A percentile compares a stretch with the other conserved stretches of the same genome.
These are phyloP conservation scores for Primulina huaijiensis DNA, from an alignment of 257 asterid species.

Conservation along the genomic window DNA sequence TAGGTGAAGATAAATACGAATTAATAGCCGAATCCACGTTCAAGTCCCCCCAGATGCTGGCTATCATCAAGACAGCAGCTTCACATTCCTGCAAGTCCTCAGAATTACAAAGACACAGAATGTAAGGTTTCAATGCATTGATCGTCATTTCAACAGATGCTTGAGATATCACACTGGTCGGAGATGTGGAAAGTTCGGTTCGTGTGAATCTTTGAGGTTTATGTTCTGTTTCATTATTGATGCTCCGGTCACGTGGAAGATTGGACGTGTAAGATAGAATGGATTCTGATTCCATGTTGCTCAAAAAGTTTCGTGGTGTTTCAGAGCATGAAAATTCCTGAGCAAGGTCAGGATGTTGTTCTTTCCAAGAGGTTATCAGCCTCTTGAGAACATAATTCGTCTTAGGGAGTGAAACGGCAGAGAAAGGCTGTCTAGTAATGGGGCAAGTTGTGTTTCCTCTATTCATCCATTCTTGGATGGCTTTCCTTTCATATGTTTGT, in stretches of 20 bases:
- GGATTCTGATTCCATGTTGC: slow-evolving; percentile 30
- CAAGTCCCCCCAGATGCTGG: slow-evolving; percentile 62
- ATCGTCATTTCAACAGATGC: slow-evolving; percentile 62
- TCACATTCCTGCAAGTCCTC: slow-evolving; percentile 83
- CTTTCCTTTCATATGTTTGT: slow-evolving; percentile 81
- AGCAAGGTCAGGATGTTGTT: slow-evolving; percentile 74
- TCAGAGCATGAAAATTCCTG: slow-evolving; percentile 58
- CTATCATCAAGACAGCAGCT: slow-evolving; percentile 50
- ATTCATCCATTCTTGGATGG: slow-evolving; percentile 85
- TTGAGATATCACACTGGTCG: slow-evolving; percentile 61
- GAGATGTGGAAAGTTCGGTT: slow-evolving; percentile 52
- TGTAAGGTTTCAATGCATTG: slow-evolving; percentile 53
- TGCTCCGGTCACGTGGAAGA: slow-evolving; percentile 28
- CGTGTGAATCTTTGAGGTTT: slow-evolving; percentile 54
- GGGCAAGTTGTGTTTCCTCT: slow-evolving; percentile 87
- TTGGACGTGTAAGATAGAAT: slow-evolving; percentile 26
- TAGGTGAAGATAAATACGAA: slow-evolving; percentile 64
- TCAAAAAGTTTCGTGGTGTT: slow-evolving; percentile 40
- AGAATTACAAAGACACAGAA: slow-evolving; percentile 64
- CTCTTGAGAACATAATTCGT: slow-evolving; percentile 82
- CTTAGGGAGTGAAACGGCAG: slow-evolving; percentile 64
- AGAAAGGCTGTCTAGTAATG: slow-evolving; percentile 75
- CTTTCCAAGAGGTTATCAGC: slow-evolving; percentile 77
- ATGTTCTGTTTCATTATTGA: slow-evolving; percentile 33
- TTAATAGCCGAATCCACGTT: slow-evolving; percentile 54